Conservation (phyloP, 768 basidiomycete species). For the Fomitopsis pulvina region DNA sequence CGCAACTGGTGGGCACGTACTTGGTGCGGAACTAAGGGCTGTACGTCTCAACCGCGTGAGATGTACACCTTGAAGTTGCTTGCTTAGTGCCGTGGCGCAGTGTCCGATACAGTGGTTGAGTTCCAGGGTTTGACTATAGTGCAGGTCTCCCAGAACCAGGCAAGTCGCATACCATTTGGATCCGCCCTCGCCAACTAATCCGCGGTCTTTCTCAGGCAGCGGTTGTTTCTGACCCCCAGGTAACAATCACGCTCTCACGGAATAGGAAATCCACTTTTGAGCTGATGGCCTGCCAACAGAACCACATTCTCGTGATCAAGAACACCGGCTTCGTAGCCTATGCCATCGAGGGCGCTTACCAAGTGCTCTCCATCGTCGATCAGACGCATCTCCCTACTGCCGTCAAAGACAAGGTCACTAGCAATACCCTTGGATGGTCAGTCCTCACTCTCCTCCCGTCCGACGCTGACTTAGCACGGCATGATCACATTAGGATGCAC, state of each 20-base stretch:
- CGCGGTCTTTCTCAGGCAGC: constrained; percentile 35
- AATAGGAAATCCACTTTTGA: background rate
- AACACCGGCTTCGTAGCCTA: constrained; percentile 75
- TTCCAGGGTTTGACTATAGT: constrained; percentile 80
- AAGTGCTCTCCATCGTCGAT: constrained; percentile 75
- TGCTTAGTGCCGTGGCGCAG: constrained; percentile 26
- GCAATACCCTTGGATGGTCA: constrained; percentile 52
- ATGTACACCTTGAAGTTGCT: background rate
- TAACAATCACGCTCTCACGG: constrained; percentile 22
- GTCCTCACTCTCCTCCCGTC: constrained; percentile 5
- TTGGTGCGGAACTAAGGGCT: constrained; percentile 63
- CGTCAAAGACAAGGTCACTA: constrained; percentile 58
- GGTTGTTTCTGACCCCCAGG: constrained; percentile 68
- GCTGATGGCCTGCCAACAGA: constrained; percentile 26
- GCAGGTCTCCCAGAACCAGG: constrained; percentile 82
- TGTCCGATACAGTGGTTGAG: constrained; percentile 77
- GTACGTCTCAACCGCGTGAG: constrained; percentile 39
- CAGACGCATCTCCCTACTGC: constrained; percentile 67
- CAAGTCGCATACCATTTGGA: constrained; percentile 8
- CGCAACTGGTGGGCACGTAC: constrained; percentile 81
- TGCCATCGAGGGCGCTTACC: constrained; percentile 67
- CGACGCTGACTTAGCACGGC: constrained; percentile 2
- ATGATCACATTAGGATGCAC: constrained; percentile 38
- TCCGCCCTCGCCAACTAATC: background rate
- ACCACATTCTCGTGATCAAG: constrained; percentile 75